Evolutionary conservation across 306 rosid genomes (phyloP), one percentile per base, ranked within the genome.

Genomic region (Dryas alaskensis): DNA sequence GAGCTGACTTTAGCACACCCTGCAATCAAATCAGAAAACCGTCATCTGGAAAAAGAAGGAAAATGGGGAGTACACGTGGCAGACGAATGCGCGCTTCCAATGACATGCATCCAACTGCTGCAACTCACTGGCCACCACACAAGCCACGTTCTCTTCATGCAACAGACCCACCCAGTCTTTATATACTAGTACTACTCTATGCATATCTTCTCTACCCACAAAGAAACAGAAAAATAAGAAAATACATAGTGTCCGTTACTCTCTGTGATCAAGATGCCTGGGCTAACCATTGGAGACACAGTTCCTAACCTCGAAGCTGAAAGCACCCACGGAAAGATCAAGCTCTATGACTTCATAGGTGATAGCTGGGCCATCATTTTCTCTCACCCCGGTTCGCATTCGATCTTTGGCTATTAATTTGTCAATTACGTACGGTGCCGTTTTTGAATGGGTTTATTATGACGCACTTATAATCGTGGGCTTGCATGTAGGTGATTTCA

Each of bases 61-160:
- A 22, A 22, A 22, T 22, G 22, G 22, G 22, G 22, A 2, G 37
- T 31, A 43, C 75, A 61, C 27, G 79, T 40, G 79, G 73, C 68
- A 60, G 76, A 16, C 46, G 48, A 8, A 0, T 19, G 37, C 11
- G 2, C 17, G 12, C 4, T 8, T 42, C 70, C 47, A 39, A 55
- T 25, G 27, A 4, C 65, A 63, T 40, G 81, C 49, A 72, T 74
- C 58, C 82, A 82, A 74, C 77, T 17, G 63, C 71, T 50, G 22
- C 59, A 61, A 49, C 44, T 75, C 46, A 17, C 62, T 12, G 37
- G 37, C 37, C 37, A 31, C 37, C 37, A 31, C 37, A 31, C 37
- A 31, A 37, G 67, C 80, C 98, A 93, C 96, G 94, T 84, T 86
- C 86, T 81, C 80, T 86, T 27, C 98, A 88, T 91, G 96, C 92